Conservation (phyloP, 108 stramenopile genomes). For the Epipyxis sp. region DNA sequence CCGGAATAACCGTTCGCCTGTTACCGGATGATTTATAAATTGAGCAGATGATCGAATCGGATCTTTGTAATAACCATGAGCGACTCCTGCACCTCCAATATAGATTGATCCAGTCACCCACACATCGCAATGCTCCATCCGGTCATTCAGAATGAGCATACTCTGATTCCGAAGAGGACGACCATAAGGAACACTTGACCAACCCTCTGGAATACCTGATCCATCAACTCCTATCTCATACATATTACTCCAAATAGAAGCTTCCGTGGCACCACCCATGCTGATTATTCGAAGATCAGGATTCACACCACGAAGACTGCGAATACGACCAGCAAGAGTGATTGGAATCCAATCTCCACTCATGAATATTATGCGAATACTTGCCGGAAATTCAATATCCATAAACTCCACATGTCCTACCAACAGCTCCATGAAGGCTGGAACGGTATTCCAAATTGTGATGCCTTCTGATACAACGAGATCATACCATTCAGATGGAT, state of each 20-base stretch:
- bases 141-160: constrained; percentile 7
- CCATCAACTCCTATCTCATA: constrained; percentile 3
- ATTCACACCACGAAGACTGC: not conserved
- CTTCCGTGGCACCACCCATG: constrained; percentile 40
- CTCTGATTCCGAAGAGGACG: constrained; percentile 29
- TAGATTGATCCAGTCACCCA: not conserved
- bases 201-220: constrained; percentile 15
- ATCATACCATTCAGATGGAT: not conserved
- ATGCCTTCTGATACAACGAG: not conserved
- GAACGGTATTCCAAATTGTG: constrained; percentile 34
- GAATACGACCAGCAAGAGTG: constrained; percentile 24
- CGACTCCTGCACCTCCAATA: constrained; percentile 25
- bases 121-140: constrained; percentile 23
- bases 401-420: not conserved
- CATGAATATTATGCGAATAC: constrained; percentile 16
- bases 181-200: constrained; percentile 3
- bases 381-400: not conserved
- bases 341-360: constrained; percentile 29
- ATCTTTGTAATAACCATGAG: constrained; percentile 8
- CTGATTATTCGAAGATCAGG: constrained; percentile 14
- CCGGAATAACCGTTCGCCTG: constrained; percentile 33
- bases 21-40: constrained; percentile 20
- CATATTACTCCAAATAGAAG: constrained; percentile 33
- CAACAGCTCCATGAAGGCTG: constrained; percentile 33
- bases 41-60: not conserved